phyloP scores from a whole-genome alignment of 2,329 filamentous ascomycete genomes.

The Claviceps pazoutovae region DNA sequence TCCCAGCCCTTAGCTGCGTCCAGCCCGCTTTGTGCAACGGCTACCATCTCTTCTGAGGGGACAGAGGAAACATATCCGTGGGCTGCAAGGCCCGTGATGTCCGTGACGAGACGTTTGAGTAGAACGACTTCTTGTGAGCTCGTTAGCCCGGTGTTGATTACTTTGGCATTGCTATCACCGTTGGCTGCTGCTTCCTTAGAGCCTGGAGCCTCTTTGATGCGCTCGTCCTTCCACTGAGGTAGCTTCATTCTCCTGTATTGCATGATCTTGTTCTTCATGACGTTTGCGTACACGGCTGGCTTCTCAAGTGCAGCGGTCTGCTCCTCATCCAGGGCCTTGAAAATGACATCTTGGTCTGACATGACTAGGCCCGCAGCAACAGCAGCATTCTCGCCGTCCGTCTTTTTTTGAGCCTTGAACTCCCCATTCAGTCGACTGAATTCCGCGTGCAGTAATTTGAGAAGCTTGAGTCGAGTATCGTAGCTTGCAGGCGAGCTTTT shows the following conservation, averaged over 20 bases:
- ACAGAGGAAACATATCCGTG: constrained; percentile 62
- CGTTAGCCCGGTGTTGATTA: constrained; percentile 57
- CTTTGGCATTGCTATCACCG: constrained; percentile 26
- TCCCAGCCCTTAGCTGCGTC: constrained; percentile 64
- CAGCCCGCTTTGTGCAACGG: constrained; percentile 50
- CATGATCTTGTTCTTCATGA: constrained; percentile 70
- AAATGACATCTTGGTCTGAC: constrained; percentile 52
- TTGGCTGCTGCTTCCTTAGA: background rate
- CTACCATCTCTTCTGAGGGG: constrained; percentile 53
- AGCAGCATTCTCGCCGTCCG: constrained; percentile 19
- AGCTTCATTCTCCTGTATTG: constrained; percentile 61
- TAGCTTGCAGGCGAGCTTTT: constrained; percentile 42
- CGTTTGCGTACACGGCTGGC: constrained; percentile 61
- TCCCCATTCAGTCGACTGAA: constrained; percentile 54
- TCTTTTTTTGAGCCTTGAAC: constrained; percentile 35
- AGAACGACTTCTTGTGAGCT: constrained; percentile 53
- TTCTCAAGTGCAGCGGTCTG: constrained; percentile 57
- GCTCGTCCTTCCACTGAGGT: constrained; percentile 56
- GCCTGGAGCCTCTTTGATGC: constrained; percentile 19
- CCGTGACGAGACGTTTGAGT: constrained; percentile 47
- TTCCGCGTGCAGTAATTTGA: constrained; percentile 52
- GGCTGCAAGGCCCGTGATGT: constrained; percentile 46
- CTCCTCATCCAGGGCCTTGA: constrained; percentile 62
- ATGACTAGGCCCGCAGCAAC: constrained; percentile 32
- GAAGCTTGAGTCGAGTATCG: constrained; percentile 38